Evolutionary conservation across 2,329 filamentous ascomycete genomes (phyloP), one percentile per base, ranked within the genome.

Genomic region (Monascus ruber): DNA sequence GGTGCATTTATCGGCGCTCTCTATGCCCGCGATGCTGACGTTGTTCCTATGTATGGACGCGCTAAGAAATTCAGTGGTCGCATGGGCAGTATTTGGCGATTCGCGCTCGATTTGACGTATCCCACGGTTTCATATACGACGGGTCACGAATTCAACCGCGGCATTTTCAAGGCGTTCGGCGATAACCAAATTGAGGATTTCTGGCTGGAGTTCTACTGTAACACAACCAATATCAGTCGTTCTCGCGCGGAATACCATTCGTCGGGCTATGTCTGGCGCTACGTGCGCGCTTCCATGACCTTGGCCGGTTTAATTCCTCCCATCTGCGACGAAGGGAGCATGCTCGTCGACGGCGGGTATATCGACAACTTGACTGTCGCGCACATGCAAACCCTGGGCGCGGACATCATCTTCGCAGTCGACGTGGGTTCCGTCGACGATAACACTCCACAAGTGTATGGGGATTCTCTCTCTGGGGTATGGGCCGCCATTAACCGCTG

Each of bases 51-150:
- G 76, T 94, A 94, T 53, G 91, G 91, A 0, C 77, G 93, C 34
- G 87, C 87, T 9, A 98, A 98, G 73, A 95, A 95, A 59, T 98
- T 98, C 60, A 78, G 91, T 0, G 88, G 91, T 4, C 83, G 93
- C n/a, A 98, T 98, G 93, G 86, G 85, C 34, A 96, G 89, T 62
- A 85, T 96, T 66, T 98, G 91, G 91, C 79, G 91, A n/a, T 95
- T 98, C 59, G 88, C 88, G 1, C 71, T 98, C 2, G 91, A 98
- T 56, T 64, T 98, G 51, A 98, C 91, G 0, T 98, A 98, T 59
- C 91, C 91, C 0, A 91, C 89, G 5, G 86, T 85, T 5, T 94
- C 89, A 1, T 98, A 98, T 64, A 98, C 93, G 1, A 98, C 91
- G 0, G 91, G 91, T 1, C 91, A 98, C 57, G 91, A 98, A 55